Base-by-base conservation (phyloP, 2,329 filamentous ascomycete genomes). In the Microdochium paspali region DNA sequence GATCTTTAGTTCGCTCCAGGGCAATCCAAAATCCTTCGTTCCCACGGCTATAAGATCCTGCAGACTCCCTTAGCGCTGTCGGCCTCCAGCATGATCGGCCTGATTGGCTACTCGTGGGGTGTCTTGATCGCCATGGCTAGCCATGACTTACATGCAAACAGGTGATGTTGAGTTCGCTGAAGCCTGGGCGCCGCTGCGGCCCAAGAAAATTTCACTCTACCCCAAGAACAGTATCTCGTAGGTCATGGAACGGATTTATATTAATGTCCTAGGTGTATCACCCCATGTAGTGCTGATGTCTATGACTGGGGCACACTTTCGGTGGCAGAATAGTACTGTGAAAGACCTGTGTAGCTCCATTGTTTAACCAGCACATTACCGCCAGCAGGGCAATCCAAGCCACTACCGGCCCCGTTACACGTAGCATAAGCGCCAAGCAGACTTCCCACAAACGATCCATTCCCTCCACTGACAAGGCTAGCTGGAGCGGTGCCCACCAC, bases 391-490 rank as follows among this genome's bases (percentile, higher is more conserved):
- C 61, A 64, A 10, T 54, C 50, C 12, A 53, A 21, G 0, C 59
- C 58, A 15, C 42, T 44, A 0, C 61, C 63, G 2, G 55, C 59
- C 1, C 64, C 65, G 43, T 66, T 67, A 46, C 64, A 66, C 7
- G 64, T 67, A 10, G 62, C 64, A 46, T 65, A 67, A 2, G 55
- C 56, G 2, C 65, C 65, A 0, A 67, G 44, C 12, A 66, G 50
- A 18, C 57, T 62, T 0, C 64, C 64, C 1, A 61, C 57, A 47
- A 63, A 66, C 6, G 56, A 57, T 1, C 65, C 65, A 3, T 53
- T 55, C 0, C 59, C 63, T 12, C 62, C 62, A 35, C 62, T 66
- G 35, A 67, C 49, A 6, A 65, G 48, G 26, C 49, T 53, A 1
- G 58, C 61, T 1, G 57, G 59, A 6, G 58, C 63, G 4, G 51